Conservation (phyloP, 192 early-diverging fungal genomes). For the Linnemannia schmuckeri region DNA sequence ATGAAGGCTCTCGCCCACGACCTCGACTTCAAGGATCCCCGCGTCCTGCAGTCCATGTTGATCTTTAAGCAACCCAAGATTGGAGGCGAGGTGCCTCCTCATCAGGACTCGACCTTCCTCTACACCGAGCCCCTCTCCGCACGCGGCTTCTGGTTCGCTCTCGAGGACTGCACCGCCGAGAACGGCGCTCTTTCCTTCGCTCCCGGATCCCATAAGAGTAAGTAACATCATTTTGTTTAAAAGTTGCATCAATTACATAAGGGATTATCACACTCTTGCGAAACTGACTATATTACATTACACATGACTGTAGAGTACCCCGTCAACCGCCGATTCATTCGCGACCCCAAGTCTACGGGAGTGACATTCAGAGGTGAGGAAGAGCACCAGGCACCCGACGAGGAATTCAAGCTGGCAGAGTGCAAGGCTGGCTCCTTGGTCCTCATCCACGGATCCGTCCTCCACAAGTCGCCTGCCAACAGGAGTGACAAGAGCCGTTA, state of each 20-base stretch:
- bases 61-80: slow-evolving; percentile 86
- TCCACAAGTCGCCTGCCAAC: slow-evolving; percentile 90
- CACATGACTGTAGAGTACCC: slow-evolving; percentile 57
- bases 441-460: slow-evolving; percentile 88
- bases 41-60: slow-evolving; percentile 91
- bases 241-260: too few relatives aligned
- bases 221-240: too few relatives aligned
- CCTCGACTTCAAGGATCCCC: slow-evolving; percentile 78
- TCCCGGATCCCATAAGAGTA: slow-evolving; percentile 85
- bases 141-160: slow-evolving; percentile 90
- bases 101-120: slow-evolving; percentile 94
- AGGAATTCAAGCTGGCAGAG: slow-evolving; percentile 67
- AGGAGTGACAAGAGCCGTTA: slow-evolving; percentile 80
- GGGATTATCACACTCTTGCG: too few relatives aligned
- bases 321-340: slow-evolving; percentile 74
- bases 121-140: slow-evolving; percentile 90
- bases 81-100: slow-evolving; percentile 80
- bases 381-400: slow-evolving; percentile 57
- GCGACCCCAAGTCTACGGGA: slow-evolving; percentile 65
- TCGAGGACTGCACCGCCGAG: slow-evolving; percentile 88
- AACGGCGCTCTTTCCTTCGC: slow-evolving; percentile 92
- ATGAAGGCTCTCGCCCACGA: slow-evolving; percentile 68
- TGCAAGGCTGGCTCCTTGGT: slow-evolving; percentile 83
- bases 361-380: slow-evolving; percentile 71
- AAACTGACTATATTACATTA: too few relatives aligned